Percentiles rank a stretch among this genome's conserved stretches.
These are phyloP conservation scores for Penicillium fuscoglaucum DNA, from an alignment of 2,329 filamentous ascomycete genomes.

Conservation along the genomic window DNA sequence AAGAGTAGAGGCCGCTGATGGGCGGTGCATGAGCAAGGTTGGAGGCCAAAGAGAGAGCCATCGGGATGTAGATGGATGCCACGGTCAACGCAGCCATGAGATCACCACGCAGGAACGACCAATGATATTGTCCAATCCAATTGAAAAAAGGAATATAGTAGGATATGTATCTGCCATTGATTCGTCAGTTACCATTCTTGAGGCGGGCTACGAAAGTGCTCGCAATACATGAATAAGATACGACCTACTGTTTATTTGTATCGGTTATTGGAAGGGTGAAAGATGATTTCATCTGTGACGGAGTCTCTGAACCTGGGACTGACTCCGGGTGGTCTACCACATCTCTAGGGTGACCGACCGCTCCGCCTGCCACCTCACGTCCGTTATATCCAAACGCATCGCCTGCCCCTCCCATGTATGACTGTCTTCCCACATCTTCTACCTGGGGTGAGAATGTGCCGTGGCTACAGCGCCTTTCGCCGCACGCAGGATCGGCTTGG, in stretches of 20 bases:
- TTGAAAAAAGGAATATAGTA: constrained; percentile 92
- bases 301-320: constrained; percentile 59
- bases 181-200: constrained; percentile 11
- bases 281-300: constrained; percentile 70
- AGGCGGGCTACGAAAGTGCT: constrained; percentile 4
- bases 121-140: constrained; percentile 86
- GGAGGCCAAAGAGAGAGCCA: constrained; percentile 88
- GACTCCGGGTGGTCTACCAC: constrained; percentile 46
- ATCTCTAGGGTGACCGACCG: constrained; percentile 24
- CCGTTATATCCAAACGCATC: constrained; percentile 26
- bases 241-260: constrained; percentile 68
- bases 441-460: constrained; percentile 74
- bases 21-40: constrained; percentile 92
- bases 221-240: neutral
- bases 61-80: constrained; percentile 97
- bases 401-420: constrained; percentile 32
- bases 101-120: constrained; percentile 80
- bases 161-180: constrained; percentile 68
- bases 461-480: constrained; percentile 60
- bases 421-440: constrained; percentile 55
- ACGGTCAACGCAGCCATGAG: constrained; percentile 88
- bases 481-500: constrained; percentile 38
- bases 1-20: constrained; percentile 90
- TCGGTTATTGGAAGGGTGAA: constrained; percentile 74
- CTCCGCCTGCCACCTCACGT: constrained; percentile 34